A percentile compares a stretch with the other conserved stretches of the same genome.
phyloP scores from a whole-genome alignment of 441 rosid genomes.

The Francoa sonchifolia region DNA sequence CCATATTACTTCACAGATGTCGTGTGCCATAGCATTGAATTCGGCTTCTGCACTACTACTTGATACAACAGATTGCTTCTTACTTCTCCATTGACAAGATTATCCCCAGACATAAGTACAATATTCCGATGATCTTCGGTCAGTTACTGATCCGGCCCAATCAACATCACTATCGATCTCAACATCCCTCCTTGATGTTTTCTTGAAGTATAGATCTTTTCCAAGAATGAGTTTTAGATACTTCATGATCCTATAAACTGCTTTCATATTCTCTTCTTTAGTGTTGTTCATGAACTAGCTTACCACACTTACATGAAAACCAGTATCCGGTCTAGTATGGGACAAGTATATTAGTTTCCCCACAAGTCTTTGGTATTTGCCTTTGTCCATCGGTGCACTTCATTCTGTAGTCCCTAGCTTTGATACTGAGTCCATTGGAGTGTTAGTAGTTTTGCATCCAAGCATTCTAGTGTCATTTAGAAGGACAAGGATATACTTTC shows the following conservation, averaged over 20 bases:
- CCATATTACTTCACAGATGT: not conserved
- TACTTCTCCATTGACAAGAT: not conserved
- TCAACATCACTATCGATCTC: not conserved
- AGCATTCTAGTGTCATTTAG: not conserved
- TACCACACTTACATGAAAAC: not conserved
- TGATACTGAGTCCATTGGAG: not conserved
- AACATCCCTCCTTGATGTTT: too few species aligned
- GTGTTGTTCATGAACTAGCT: slow-evolving; percentile 3
- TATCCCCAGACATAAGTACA: not conserved
- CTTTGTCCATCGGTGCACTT: not conserved
- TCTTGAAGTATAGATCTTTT: not conserved
- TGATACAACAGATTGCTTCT: slow-evolving; percentile 1
- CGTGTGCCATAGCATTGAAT: not conserved
- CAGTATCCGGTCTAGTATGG: not conserved
- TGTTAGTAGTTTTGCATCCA: not conserved
- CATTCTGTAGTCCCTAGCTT: not conserved
- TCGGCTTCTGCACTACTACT: not conserved
- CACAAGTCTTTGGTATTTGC: not conserved
- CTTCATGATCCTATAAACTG: not conserved
- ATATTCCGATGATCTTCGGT: not conserved
- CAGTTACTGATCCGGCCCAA: not conserved
- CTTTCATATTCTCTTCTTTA: not conserved
- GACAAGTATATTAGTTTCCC: not conserved
- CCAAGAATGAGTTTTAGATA: not conserved
- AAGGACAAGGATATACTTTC: not conserved